phyloP scores from a whole-genome alignment of 2,329 filamentous ascomycete genomes.

The Pseudopyrenochaeta lycopersici region DNA sequence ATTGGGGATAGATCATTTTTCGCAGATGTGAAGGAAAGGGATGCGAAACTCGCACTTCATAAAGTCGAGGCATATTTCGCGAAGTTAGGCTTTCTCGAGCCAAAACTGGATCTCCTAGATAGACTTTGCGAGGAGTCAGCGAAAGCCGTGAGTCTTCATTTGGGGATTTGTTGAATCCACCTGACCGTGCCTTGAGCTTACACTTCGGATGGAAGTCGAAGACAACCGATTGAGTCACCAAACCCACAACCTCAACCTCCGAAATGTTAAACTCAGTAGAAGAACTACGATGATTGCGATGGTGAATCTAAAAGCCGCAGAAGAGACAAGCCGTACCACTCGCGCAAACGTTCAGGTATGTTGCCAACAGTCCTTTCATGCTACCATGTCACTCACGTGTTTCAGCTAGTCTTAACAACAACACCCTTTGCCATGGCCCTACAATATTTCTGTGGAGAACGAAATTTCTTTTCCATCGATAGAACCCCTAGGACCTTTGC shows the following conservation, averaged over 20 bases:
- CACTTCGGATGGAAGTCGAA: not conserved
- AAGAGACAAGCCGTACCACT: conserved; percentile 11
- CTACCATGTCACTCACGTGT: no score
- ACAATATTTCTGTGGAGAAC: conserved; percentile 13
- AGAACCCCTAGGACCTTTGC: conserved; percentile 6
- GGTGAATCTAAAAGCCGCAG: not conserved
- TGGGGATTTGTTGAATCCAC: not conserved
- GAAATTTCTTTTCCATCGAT: conserved; percentile 7
- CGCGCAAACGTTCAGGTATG: conserved; percentile 5
- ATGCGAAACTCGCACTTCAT: not conserved
- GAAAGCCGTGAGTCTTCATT: not conserved
- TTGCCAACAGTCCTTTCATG: no score
- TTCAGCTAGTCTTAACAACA: not conserved
- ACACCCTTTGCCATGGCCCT: conserved; percentile 7
- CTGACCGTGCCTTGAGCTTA: not conserved
- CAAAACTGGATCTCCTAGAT: not conserved
- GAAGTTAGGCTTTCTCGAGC: not conserved
- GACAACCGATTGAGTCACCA: not conserved
- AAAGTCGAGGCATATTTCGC: not conserved
- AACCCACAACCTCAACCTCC: not conserved
- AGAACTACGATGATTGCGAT: not conserved
- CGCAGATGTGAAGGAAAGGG: not conserved
- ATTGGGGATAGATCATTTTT: not conserved
- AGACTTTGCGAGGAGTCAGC: not conserved
- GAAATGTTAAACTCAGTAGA: not conserved